These are phyloP conservation scores for Populus euphratica DNA, from an alignment of 345 rosid genomes.

Conservation along the genomic window DNA sequence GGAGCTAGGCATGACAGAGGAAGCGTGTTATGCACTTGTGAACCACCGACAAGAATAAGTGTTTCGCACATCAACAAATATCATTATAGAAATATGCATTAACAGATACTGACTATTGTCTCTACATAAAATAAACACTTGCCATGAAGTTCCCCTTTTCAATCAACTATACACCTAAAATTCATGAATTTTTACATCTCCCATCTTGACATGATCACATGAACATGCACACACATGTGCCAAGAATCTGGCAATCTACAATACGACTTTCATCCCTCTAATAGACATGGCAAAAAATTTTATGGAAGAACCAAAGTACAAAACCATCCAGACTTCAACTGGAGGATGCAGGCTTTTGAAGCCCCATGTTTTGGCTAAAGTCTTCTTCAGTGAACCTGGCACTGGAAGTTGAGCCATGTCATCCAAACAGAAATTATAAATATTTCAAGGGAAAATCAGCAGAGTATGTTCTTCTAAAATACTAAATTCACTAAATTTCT, in stretches of 20 bases:
- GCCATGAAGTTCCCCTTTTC: not conserved
- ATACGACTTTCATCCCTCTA: not conserved
- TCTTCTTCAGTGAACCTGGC: not conserved
- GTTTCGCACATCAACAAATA: too few relatives aligned
- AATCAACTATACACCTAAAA: not conserved
- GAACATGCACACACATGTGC: not conserved
- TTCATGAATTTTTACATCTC: not conserved
- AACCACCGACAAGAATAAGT: too few relatives aligned
- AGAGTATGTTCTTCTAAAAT: too few relatives aligned
- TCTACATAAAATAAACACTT: too few relatives aligned
- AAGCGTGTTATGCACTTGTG: too few relatives aligned
- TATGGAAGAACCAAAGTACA: not conserved
- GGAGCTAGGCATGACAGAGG: too few relatives aligned
- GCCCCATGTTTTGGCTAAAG: not conserved
- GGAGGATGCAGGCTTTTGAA: not conserved
- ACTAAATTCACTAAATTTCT: too few relatives aligned
- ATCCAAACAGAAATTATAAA: not conserved
- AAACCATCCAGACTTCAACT: not conserved
- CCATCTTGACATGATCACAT: not conserved
- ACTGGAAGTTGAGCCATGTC: not conserved
- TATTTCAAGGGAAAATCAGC: too few relatives aligned
- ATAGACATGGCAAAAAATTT: not conserved
- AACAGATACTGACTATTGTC: too few relatives aligned
- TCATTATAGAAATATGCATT: too few relatives aligned
- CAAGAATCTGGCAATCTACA: not conserved